phyloP scores from a whole-genome alignment of 2,329 filamentous ascomycete genomes.

The Hymenoscyphus scutula region DNA sequence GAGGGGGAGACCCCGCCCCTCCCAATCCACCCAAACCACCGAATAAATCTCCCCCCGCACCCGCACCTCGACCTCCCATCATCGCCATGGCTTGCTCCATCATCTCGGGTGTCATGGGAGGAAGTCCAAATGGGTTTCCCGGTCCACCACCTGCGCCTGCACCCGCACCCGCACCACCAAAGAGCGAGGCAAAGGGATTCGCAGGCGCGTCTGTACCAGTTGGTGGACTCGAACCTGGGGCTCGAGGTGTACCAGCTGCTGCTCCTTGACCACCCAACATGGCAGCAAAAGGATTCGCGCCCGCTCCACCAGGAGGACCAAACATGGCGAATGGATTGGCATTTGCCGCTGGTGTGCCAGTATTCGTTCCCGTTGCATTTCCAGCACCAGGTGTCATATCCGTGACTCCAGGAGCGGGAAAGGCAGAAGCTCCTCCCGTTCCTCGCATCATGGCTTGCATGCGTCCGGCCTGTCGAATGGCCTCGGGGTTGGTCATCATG shows the following conservation, averaged over 20 bases:
- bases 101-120: slow-evolving; percentile 53
- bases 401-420: slow-evolving; percentile 88
- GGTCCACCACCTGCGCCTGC: slow-evolving; percentile 25
- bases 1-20: slow-evolving; percentile 40
- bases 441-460: slow-evolving; percentile 70
- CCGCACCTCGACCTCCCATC: slow-evolving; percentile 26
- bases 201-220: slow-evolving; percentile 41
- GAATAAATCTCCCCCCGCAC: slow-evolving; percentile 41
- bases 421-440: slow-evolving; percentile 52
- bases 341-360: slow-evolving; percentile 21
- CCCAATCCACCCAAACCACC: slow-evolving; percentile 16
- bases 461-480: slow-evolving; percentile 76
- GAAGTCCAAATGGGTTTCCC: slow-evolving; percentile 44
- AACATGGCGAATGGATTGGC: slow-evolving; percentile 33
- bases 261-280: slow-evolving; percentile 47
- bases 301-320: slow-evolving; percentile 34
- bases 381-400: slow-evolving; percentile 66
- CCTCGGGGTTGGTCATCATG: slow-evolving; percentile 89
- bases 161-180: slow-evolving; percentile 45
- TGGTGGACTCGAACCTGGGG: slow-evolving; percentile 35
- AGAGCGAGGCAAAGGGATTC: slow-evolving; percentile 69
- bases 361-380: slow-evolving; percentile 32
- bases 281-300: slow-evolving; percentile 59
- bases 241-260: slow-evolving; percentile 32
- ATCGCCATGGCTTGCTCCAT: slow-evolving; percentile 53